These are phyloP conservation scores for Ceratobasidium sp. DNA, from an alignment of 1,284 basidiomycete species.

Conservation along the genomic window DNA sequence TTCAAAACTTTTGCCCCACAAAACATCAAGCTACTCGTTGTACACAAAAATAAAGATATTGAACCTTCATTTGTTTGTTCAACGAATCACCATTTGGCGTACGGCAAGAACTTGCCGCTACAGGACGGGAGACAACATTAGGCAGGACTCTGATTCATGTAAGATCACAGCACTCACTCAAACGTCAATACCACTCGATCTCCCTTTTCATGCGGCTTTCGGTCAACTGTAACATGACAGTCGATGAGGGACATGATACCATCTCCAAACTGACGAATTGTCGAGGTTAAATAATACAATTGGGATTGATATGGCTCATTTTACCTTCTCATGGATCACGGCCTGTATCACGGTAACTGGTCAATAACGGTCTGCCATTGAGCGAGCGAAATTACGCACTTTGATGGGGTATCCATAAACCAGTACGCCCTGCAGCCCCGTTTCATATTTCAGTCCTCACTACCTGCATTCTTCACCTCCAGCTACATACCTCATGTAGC, in stretches of 20 bases:
- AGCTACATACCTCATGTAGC: conserved; percentile 76
- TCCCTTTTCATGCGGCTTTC: conserved; percentile 84
- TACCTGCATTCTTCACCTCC: no score
- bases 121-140: conserved; percentile 10
- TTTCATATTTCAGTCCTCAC: neutral
- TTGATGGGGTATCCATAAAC: conserved; percentile 88
- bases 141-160: neutral
- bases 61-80: neutral
- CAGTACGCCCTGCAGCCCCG: conserved; percentile 69
- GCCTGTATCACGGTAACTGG: conserved; percentile 61
- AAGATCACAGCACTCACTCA: conserved; percentile 72
- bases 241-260: conserved; percentile 94
- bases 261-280: conserved; percentile 77
- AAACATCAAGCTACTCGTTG: neutral
- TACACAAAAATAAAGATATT: neutral
- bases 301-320: conserved; percentile 17
- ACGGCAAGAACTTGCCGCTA: conserved; percentile 82
- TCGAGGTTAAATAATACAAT: neutral
- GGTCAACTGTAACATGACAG: conserved; percentile 79
- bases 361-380: no score
- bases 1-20: neutral
- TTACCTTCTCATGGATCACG: conserved; percentile 87
- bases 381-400: conserved; percentile 57
- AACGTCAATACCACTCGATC: conserved; percentile 87
- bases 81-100: conserved; percentile 69